Percentiles rank a stretch among this genome's conserved stretches.
Evolutionary conservation across 2,329 filamentous ascomycete genomes (phyloP).

Genomic region (Plenodomus tracheiphilus): DNA sequence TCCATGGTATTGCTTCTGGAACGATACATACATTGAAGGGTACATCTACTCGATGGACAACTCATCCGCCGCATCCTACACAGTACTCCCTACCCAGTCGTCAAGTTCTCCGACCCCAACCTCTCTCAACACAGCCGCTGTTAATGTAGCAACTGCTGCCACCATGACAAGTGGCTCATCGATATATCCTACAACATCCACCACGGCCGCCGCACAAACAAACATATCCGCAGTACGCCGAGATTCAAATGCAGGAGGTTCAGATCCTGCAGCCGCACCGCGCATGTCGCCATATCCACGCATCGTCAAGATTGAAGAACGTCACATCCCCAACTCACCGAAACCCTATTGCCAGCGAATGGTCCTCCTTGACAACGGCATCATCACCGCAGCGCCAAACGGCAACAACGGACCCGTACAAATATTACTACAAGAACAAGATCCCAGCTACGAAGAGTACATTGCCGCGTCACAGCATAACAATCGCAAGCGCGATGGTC

Average conservation of each 20-base stretch:
- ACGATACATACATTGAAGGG: conserved; percentile 66
- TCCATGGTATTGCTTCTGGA: conserved; percentile 74
- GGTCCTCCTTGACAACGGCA: conserved; percentile 59
- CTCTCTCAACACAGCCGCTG: conserved; percentile 11
- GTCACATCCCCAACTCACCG: conserved; percentile 54
- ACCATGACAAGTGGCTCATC: conserved; percentile 1
- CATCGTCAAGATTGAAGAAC: conserved; percentile 68
- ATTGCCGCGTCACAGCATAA: conserved; percentile 9
- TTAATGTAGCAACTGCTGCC: conserved; percentile 11
- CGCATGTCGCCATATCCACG: conserved; percentile 54
- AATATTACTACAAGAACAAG: conserved; percentile 46
- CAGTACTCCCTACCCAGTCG: conserved; percentile 27
- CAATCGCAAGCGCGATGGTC: conserved; percentile 16
- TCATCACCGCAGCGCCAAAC: conserved; percentile 43
- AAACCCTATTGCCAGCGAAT: conserved; percentile 68
- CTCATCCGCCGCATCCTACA: conserved; percentile 44
- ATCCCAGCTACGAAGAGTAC: conserved; percentile 42
- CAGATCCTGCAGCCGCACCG: conserved; percentile 22
- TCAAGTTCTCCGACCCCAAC: conserved; percentile 21
- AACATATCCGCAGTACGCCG: conserved; percentile 11
- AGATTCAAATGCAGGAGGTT: conserved; percentile 13
- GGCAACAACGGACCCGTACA: conserved; percentile 41
- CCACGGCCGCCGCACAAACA: conserved; percentile 10
- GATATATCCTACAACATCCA: not conserved
- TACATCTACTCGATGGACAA: conserved; percentile 66